Conservation (phyloP, 179 eudicot species). For the Beta lomatogona region DNA sequence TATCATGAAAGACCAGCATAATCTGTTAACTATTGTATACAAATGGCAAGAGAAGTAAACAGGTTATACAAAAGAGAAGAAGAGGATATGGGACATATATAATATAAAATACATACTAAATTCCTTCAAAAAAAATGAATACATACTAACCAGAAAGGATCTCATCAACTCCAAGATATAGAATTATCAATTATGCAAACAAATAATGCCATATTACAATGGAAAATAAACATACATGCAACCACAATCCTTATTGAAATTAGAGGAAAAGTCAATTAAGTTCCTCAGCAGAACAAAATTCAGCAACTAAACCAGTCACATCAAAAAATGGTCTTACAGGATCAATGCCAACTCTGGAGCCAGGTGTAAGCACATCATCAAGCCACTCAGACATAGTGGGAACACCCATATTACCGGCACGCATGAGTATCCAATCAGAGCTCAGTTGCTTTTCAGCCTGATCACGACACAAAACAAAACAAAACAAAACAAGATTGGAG, state of each 20-base stretch:
- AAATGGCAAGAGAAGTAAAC: neutral
- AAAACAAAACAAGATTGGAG: neutral
- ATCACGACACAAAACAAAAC: slow-evolving; percentile 17
- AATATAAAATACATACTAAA: neutral
- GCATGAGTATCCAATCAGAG: slow-evolving; percentile 91
- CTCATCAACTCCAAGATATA: neutral
- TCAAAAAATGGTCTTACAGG: slow-evolving; percentile 68
- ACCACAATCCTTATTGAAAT: neutral
- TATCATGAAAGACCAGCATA: slow-evolving; percentile 33
- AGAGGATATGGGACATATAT: neutral
- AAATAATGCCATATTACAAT: slow-evolving; percentile 1
- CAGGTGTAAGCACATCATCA: slow-evolving; percentile 78
- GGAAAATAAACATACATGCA: neutral
- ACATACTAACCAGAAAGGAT: neutral
- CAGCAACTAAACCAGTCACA: slow-evolving; percentile 2
- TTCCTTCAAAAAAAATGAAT: too few species aligned
- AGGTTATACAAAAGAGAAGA: neutral
- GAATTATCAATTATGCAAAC: neutral
- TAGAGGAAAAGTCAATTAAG: neutral
- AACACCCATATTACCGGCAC: slow-evolving; percentile 90
- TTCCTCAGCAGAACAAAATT: neutral
- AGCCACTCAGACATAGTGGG: slow-evolving; percentile 95
- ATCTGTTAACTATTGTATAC: slow-evolving; percentile 7
- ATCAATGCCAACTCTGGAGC: slow-evolving; percentile 93
- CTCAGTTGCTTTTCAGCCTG: slow-evolving; percentile 92